Base-by-base conservation (phyloP, 129 eudicot species). In the Centrapalus pauciflorus region DNA sequence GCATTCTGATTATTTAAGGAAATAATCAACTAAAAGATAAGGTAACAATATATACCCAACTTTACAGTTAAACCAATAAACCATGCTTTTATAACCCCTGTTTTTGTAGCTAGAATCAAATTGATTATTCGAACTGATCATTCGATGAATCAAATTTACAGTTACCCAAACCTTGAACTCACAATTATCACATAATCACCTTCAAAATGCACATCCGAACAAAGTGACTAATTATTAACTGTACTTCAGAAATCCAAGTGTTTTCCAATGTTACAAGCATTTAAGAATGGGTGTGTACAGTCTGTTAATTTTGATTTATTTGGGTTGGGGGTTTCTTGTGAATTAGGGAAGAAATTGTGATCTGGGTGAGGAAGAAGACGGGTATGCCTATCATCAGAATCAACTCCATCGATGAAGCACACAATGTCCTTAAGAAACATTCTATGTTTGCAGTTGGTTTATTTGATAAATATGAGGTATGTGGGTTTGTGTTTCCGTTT, bases 281-380 rank as follows among this genome's bases (percentile, higher is more conserved):
- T 61, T 13, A 4, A 61, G 67, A 24, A 64, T 41, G 41, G 26
- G 56, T 16, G 26, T 21, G 49, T 37, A 8, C 8, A 4, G 30
- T 19, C 48, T 34, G 71, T 58, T 78, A n/a, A 78, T 35, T 52
- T 66, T 50, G 49, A 30, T 77, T 51, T 62, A 7, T 64, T 49
- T 72, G 35, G 23, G 23, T 4, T n/a, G n/a, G 54, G 73, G 52
- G 61, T 13, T 61, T 61, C 50, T 63, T 66, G 72, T 59, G 26
- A 61, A 60, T 70, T 57, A 91, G 98, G 90, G 98, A 91, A 80
- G 96, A 87, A 70, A 83, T 91, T 38, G 96, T 88, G 82, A 76
- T 82, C 21, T 91, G 98, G 98, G 83, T 77, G 49, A 79, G 88
- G 68, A 91, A 91, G 98, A 91, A 88, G 80, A 87, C 96, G 1